Evolutionary conservation across 179 eudicot genomes (phyloP).

Genomic region (Gypsophila paniculata): DNA sequence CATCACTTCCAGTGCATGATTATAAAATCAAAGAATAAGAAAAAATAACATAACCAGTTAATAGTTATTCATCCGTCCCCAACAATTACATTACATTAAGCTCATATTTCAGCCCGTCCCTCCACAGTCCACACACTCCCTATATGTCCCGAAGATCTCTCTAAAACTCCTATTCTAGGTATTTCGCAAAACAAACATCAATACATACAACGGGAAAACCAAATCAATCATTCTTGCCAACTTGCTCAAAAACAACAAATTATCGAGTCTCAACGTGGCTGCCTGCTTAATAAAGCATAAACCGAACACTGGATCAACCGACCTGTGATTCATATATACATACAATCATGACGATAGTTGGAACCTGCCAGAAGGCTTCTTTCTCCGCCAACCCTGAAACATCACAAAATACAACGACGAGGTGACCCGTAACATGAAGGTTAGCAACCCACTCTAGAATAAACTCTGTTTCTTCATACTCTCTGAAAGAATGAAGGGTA

Average conservation of each 20-base stretch:
- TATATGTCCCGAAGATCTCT: conserved; percentile 21
- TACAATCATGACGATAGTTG: conserved; percentile 61
- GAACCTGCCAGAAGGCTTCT: conserved; percentile 81
- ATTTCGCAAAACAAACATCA: conserved; percentile 30
- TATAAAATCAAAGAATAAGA: conserved; percentile 17
- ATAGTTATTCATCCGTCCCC: conserved; percentile 10
- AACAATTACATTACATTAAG: conserved; percentile 28
- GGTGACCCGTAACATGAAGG: conserved; percentile 8
- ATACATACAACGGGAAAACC: conserved; percentile 35
- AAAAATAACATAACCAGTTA: conserved; percentile 8
- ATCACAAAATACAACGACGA: background rate
- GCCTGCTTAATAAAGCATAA: conserved; percentile 9
- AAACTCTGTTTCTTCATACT: background rate
- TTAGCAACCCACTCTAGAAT: background rate
- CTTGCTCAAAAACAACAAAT: conserved; percentile 22
- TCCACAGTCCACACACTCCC: background rate
- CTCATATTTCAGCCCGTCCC: conserved; percentile 7
- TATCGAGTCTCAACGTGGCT: conserved; percentile 1
- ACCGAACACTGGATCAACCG: background rate
- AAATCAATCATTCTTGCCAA: conserved; percentile 18
- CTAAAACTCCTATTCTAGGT: conserved; percentile 27
- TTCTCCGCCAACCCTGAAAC: conserved; percentile 92
- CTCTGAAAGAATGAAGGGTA: background rate
- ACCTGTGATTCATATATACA: conserved; percentile 1
- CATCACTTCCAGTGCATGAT: conserved; percentile 13